Conservation (phyloP, 257 asterid species). For the Solanum lycopersicoides region DNA sequence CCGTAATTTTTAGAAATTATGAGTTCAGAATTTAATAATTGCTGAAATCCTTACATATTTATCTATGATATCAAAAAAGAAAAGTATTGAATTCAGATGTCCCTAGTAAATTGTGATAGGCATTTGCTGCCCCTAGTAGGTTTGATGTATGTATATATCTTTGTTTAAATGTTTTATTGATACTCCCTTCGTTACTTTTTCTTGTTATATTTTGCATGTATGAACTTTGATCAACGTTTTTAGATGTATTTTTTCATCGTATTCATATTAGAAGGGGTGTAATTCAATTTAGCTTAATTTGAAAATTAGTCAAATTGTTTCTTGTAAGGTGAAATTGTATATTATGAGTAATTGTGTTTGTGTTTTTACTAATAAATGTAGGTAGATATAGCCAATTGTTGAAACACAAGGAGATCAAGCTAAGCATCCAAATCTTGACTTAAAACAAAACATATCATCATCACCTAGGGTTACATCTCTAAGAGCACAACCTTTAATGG, state of each 20-base stretch:
- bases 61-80: not conserved
- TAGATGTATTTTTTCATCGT: not conserved
- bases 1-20: not conserved
- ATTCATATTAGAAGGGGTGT: not conserved
- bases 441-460: slow-evolving; percentile 33
- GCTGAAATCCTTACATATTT: not conserved
- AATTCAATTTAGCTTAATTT: too few species aligned
- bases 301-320: too few species aligned
- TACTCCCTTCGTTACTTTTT: not conserved
- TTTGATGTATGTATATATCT: not conserved
- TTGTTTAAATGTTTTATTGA: not conserved
- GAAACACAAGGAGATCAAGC: not conserved
- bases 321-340: not conserved
- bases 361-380: not conserved
- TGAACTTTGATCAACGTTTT: too few species aligned
- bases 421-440: slow-evolving; percentile 27
- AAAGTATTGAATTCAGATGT: not conserved
- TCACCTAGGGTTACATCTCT: slow-evolving; percentile 16
- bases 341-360: not conserved
- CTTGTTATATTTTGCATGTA: not conserved
- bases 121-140: not conserved
- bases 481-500: not conserved
- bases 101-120: not conserved
- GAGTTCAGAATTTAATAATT: not conserved
- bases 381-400: not conserved